phyloP scores from a whole-genome alignment of 345 rosid genomes.

The Punica granatum region DNA sequence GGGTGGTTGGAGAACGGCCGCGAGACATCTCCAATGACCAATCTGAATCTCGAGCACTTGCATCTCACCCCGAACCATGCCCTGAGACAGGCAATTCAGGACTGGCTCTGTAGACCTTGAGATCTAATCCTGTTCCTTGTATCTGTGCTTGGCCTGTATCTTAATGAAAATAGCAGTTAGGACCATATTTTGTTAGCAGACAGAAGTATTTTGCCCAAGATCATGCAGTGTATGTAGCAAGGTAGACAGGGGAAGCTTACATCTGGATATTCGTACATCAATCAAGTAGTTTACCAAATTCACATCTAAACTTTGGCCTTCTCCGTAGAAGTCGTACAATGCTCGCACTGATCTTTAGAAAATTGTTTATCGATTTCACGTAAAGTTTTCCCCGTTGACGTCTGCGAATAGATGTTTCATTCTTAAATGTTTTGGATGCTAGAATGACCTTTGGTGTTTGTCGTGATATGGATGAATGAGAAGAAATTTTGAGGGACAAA shows the following conservation, averaged over 20 bases:
- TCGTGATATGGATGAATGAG: too few species aligned
- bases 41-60: conserved; percentile 42
- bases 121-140: not conserved
- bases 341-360: not conserved
- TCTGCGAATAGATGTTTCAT: too few species aligned
- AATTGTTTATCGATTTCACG: not conserved
- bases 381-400: too few species aligned
- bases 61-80: conserved; percentile 61
- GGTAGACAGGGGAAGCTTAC: not conserved
- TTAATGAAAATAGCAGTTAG: not conserved
- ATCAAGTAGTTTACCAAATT: not conserved
- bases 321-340: not conserved
- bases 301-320: not conserved
- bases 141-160: not conserved
- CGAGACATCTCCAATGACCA: conserved; percentile 73
- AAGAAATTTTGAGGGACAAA: too few species aligned
- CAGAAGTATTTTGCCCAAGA: not conserved
- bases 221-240: not conserved
- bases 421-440: not conserved
- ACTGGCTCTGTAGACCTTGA: conserved; percentile 65
- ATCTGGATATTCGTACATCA: not conserved
- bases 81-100: conserved; percentile 54
- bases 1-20: conserved; percentile 54
- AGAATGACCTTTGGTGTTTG: not conserved
- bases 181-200: not conserved